Conservation (phyloP, 176 grass and related monocot species). For the Elymus sibiricus region DNA sequence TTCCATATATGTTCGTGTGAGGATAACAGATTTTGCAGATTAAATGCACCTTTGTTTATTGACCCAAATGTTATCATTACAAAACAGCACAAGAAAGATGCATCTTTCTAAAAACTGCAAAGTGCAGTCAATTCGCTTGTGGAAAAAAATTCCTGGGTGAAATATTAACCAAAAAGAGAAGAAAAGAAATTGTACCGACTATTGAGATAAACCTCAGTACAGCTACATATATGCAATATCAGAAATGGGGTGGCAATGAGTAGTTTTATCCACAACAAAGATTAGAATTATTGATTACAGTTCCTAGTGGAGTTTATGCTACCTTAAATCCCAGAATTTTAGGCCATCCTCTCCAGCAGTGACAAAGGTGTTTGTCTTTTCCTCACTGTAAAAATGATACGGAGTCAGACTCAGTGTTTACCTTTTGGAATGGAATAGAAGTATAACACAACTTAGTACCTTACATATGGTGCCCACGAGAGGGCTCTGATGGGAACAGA, state of each 20-base stretch:
- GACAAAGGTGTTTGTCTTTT: constrained; percentile 68
- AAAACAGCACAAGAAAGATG: not conserved
- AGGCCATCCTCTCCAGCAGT: constrained; percentile 86
- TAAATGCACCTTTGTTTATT: not conserved
- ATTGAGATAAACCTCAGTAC: constrained; percentile 6
- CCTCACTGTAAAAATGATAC: constrained; percentile 27
- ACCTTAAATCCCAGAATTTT: constrained; percentile 99
- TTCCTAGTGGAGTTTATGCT: not conserved
- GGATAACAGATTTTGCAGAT: not conserved
- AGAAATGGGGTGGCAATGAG: not conserved
- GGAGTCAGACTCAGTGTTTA: constrained; percentile 10
- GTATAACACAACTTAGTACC: constrained; percentile 38
- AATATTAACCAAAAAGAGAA: not conserved
- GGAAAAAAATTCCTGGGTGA: not conserved
- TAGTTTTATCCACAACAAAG: not conserved
- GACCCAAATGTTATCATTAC: not conserved
- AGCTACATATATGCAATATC: not conserved
- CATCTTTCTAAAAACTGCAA: not conserved
- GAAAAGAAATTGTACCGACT: not conserved
- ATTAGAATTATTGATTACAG: not conserved
- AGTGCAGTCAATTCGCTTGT: not conserved
- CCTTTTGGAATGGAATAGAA: constrained; percentile 19
- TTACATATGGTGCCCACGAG: constrained; percentile 79
- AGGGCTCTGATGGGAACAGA: constrained; percentile 87
- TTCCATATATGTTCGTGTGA: not conserved